Percentiles rank a stretch among this genome's conserved stretches.
phyloP scores from a whole-genome alignment of 1,284 basidiomycete species.

The Sphagnurus paluster region DNA sequence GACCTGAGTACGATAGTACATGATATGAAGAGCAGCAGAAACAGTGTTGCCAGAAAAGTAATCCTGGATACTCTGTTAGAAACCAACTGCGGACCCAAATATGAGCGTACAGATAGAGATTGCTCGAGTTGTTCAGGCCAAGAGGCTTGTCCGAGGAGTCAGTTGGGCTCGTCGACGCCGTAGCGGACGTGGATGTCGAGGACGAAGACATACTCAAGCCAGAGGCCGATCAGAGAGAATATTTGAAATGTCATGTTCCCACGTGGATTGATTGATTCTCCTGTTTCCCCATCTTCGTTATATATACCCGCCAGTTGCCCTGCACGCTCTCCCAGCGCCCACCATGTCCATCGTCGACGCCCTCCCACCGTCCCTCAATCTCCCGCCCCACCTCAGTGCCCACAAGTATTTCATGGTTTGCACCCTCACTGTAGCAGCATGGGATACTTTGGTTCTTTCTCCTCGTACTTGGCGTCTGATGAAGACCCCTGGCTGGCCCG shows the following conservation, averaged over 20 bases:
- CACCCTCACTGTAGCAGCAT: constrained; percentile 81
- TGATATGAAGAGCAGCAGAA: constrained; percentile 65
- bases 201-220: constrained; percentile 13
- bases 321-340: constrained; percentile 14
- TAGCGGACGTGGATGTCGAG: background rate
- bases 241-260: constrained; percentile 1
- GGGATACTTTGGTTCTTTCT: constrained; percentile 81
- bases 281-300: background rate
- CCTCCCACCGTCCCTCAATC: constrained; percentile 59
- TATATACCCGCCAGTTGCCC: constrained; percentile 3
- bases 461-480: constrained; percentile 74
- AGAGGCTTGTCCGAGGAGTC: constrained; percentile 1
- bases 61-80: constrained; percentile 41
- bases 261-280: constrained; percentile 3
- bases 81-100: background rate
- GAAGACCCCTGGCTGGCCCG: constrained; percentile 69
- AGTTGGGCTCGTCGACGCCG: constrained; percentile 3
- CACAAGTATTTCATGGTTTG: constrained; percentile 87
- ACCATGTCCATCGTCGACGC: constrained; percentile 30
- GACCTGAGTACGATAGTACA: constrained; percentile 64
- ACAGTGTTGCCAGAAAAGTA: constrained; percentile 69
- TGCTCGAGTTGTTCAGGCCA: constrained; percentile 28
- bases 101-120: constrained; percentile 37
- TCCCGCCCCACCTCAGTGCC: constrained; percentile 72
- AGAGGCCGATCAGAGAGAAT: background rate